These are phyloP conservation scores for Picea sitchensis DNA, from an alignment of 75 land plant genomes.

Conservation along the genomic window DNA sequence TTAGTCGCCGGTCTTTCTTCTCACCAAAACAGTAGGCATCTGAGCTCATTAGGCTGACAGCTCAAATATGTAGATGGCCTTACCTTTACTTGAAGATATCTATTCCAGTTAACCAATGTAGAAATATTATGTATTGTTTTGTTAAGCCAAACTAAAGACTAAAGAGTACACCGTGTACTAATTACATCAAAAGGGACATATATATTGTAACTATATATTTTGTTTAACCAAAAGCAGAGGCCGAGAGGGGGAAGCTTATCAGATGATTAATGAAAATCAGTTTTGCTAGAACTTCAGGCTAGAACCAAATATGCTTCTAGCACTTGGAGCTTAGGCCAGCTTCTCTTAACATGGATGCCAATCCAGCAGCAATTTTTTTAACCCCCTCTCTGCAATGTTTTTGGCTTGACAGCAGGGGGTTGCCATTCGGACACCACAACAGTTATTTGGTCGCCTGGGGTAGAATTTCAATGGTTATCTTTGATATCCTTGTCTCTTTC, in stretches of 20 bases:
- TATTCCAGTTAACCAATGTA: background rate
- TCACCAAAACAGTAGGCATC: background rate
- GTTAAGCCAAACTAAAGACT: background rate
- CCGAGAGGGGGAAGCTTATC: too few relatives aligned
- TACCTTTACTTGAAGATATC: background rate
- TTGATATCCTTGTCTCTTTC: background rate
- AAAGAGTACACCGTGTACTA: background rate
- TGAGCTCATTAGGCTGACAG: background rate
- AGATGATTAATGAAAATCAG: too few relatives aligned
- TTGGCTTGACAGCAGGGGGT: conserved; percentile 43
- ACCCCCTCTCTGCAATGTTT: conserved; percentile 13
- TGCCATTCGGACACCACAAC: conserved; percentile 30
- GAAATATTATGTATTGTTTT: background rate
- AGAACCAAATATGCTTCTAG: background rate
- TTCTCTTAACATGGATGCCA: conserved; percentile 53
- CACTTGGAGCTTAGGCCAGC: conserved; percentile 1
- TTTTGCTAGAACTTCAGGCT: too few relatives aligned
- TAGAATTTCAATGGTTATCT: background rate
- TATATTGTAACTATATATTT: too few relatives aligned
- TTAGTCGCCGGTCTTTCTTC: background rate
- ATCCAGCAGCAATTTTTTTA: conserved; percentile 38
- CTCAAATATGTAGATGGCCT: background rate
- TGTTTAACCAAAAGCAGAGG: too few relatives aligned
- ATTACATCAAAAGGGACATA: too few relatives aligned
- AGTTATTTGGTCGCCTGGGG: conserved; percentile 15